phyloP scores from a whole-genome alignment of 176 grass and related monocot genomes.

The Phoenix dactylifera region DNA sequence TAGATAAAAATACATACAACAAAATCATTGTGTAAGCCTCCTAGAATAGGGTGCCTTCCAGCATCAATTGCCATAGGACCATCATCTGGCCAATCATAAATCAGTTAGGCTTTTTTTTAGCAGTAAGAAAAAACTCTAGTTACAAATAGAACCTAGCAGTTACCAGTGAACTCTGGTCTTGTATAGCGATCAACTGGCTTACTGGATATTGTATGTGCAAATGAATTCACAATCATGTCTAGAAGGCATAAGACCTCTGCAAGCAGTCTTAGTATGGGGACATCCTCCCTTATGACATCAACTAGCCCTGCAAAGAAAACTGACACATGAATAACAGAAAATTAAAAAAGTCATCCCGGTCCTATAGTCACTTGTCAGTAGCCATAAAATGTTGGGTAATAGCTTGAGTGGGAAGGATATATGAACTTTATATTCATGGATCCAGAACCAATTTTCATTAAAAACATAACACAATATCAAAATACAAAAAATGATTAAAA shows the following conservation, averaged over 20 bases:
- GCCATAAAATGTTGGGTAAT: too few relatives aligned
- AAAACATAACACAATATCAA: too few relatives aligned
- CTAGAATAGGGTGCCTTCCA: constrained; percentile 87
- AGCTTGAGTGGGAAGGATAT: too few relatives aligned
- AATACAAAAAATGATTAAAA: too few relatives aligned
- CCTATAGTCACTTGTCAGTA: too few relatives aligned
- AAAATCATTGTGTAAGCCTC: constrained; percentile 71
- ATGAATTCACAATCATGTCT: constrained; percentile 98
- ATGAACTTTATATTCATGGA: too few relatives aligned
- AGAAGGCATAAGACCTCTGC: constrained; percentile 81
- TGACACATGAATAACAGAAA: background rate
- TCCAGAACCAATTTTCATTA: too few relatives aligned
- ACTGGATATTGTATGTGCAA: constrained; percentile 83
- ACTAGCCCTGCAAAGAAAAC: constrained; percentile 48
- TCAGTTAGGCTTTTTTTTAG: background rate
- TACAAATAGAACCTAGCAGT: background rate
- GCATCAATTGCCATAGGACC: constrained; percentile 96
- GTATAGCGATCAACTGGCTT: constrained; percentile 72
- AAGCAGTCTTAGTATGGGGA: constrained; percentile 66
- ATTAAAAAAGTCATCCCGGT: too few relatives aligned
- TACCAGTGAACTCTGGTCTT: constrained; percentile 83
- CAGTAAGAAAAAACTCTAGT: background rate
- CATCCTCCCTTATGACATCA: constrained; percentile 69
- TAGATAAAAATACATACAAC: constrained; percentile 39
- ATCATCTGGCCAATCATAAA: constrained; percentile 40